A percentile compares a stretch with the other conserved stretches of the same genome.
These are phyloP conservation scores for Phytophthora boehmeriae DNA, from an alignment of 352 stramenopile species.

Conservation along the genomic window DNA sequence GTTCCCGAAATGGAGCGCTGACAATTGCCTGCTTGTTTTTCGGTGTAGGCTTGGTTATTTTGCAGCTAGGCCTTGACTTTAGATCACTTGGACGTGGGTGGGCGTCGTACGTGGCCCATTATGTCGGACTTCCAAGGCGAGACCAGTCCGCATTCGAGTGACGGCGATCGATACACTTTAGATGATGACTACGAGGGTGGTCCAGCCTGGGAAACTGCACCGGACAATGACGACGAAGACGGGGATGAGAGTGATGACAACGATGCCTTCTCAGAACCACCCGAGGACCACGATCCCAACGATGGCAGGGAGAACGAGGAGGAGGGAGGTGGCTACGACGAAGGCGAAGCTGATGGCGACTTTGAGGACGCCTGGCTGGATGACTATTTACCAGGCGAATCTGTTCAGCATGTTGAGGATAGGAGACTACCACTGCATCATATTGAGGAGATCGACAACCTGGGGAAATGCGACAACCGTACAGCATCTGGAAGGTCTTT, in stretches of 20 bases:
- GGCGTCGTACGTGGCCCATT: slow-evolving; percentile 3
- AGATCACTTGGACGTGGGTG: not conserved
- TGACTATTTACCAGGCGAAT: slow-evolving; percentile 33
- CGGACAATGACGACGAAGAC: slow-evolving; percentile 33
- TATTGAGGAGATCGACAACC: slow-evolving; percentile 7
- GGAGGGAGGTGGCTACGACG: slow-evolving; percentile 20
- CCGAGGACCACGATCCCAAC: slow-evolving; percentile 10
- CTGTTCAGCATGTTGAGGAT: slow-evolving; percentile 15
- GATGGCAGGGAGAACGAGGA: slow-evolving; percentile 22
- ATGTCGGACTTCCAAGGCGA: slow-evolving; percentile 26
- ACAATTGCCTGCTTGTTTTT: slow-evolving; percentile 1
- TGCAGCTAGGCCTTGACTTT: slow-evolving; percentile 17
- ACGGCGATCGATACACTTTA: slow-evolving; percentile 25
- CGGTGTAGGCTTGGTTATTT: slow-evolving; percentile 4
- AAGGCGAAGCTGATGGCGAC: slow-evolving; percentile 30
- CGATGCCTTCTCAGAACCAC: slow-evolving; percentile 15
- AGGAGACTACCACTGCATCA: slow-evolving; percentile 9
- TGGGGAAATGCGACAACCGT: slow-evolving; percentile 14
- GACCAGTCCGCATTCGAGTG: slow-evolving; percentile 11
- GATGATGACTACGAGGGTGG: slow-evolving; percentile 18
- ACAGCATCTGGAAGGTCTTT: slow-evolving; percentile 15
- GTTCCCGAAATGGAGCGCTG: slow-evolving; percentile 28
- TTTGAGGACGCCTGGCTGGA: slow-evolving; percentile 51
- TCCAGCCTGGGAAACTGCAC: slow-evolving; percentile 30
- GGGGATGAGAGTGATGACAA: slow-evolving; percentile 14